Evolutionary conservation across 1,284 basidiomycete species (phyloP), one percentile per base, ranked within the genome.

Genomic region (Schizophyllum commune): DNA sequence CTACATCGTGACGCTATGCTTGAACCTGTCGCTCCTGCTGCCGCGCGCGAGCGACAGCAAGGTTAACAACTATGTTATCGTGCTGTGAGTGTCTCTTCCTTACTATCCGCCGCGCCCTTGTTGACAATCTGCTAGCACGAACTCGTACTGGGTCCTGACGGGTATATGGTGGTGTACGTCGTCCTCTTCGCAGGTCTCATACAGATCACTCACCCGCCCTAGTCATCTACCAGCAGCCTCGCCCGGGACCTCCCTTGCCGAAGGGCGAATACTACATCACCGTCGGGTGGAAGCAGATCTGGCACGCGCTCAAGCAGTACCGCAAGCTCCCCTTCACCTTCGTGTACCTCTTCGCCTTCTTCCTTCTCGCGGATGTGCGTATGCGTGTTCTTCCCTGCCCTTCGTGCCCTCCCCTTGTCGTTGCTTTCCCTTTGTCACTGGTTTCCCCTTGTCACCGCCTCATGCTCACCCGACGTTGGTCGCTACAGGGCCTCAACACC

Each of bases 251-350:
- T 52, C 70, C 81, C 15, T 72, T 93, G 19, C 90, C 90, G 0
- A 83, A 86, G 68, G 87, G 87, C 60, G 82, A 89, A 67, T 78
- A 74, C 64, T 91, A 90, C 68, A 61, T 91, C 32, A 89, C 88
- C 0, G 78, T 92, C 54, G 90, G 91, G 15, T 92, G 89, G 90
- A 91, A 89, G 67, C 89, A 88, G 85, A 89, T 92, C 62, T 90
- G 84, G 84, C 71, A 77, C 20, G 88, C 89, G 0, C 64, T 81
- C 57, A 85, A 82, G 66, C 85, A 91, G 65, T 89, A 87, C 72
- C 86, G 82, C 72, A 77, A 84, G 67, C 77, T 91, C 0, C 89
- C 89, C 0, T 83, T 86, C 71, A 92, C 89, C 0, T 92, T 92
- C 69, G 77, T 83, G 57, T 92, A 91, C 71, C 77, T 92, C 1